These are phyloP conservation scores for Trichoderma sp. DNA, from an alignment of 2,329 filamentous ascomycete species.

Conservation along the genomic window DNA sequence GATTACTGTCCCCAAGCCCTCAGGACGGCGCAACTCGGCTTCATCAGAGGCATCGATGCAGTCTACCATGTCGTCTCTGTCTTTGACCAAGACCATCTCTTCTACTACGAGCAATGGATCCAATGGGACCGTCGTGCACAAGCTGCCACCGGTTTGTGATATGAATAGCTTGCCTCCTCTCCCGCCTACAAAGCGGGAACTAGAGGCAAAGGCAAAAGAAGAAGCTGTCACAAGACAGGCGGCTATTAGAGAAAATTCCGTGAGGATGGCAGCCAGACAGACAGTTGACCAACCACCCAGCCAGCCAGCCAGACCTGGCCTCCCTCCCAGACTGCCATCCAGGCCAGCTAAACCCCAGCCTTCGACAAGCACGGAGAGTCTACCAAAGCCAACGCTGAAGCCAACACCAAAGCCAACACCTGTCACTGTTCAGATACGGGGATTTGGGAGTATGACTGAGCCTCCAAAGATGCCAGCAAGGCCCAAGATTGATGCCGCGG, in stretches of 20 bases:
- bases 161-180: constrained; percentile 58
- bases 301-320: constrained; percentile 38
- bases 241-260: constrained; percentile 19
- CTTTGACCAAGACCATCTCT: constrained; percentile 46
- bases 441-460: constrained; percentile 26
- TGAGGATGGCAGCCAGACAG: not conserved
- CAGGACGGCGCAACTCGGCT: constrained; percentile 54
- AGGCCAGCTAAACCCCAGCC: constrained; percentile 42
- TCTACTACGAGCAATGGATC: constrained; percentile 53
- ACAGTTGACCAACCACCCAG: constrained; percentile 27
- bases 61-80: constrained; percentile 56
- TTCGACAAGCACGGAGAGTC: constrained; percentile 17
- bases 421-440: constrained; percentile 26
- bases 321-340: constrained; percentile 55
- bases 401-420: not conserved
- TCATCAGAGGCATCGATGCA: constrained; percentile 59
- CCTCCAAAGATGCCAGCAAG: constrained; percentile 17
- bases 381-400: not conserved
- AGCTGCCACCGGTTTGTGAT: constrained; percentile 58
- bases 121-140: constrained; percentile 45
- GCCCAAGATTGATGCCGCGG: constrained; percentile 14
- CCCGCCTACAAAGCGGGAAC: constrained; percentile 56
- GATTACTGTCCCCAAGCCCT: constrained; percentile 40
- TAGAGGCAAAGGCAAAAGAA: constrained; percentile 42
- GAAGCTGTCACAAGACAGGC: constrained; percentile 19